Conservation (phyloP, 2,329 filamentous ascomycete species). For the Penicillium sp. region DNA sequence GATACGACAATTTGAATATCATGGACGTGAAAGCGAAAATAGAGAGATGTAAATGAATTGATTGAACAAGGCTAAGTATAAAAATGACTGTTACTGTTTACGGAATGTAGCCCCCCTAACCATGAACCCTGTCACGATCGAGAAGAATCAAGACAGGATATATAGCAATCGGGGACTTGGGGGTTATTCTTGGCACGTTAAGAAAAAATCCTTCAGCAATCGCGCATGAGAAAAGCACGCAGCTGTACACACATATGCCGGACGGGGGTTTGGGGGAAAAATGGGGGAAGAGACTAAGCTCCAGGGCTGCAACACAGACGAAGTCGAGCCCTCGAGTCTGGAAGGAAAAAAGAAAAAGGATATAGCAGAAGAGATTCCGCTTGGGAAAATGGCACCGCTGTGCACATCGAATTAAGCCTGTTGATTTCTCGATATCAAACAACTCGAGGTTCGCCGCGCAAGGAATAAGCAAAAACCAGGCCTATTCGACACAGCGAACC, state of each 20-base stretch:
- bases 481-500: constrained; percentile 28
- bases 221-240: constrained; percentile 58
- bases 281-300: constrained; percentile 7
- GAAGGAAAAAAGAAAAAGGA: constrained; percentile 6
- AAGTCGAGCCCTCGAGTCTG: constrained; percentile 5
- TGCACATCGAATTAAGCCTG: constrained; percentile 30
- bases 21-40: background rate
- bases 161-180: constrained; percentile 47
- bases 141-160: constrained; percentile 43
- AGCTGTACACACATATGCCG: constrained; percentile 74
- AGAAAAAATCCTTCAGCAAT: constrained; percentile 64
- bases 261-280: constrained; percentile 3
- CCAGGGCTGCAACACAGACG: constrained; percentile 10
- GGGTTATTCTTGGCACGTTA: constrained; percentile 60
- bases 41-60: background rate
- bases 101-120: constrained; percentile 46
- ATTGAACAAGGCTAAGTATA: background rate
- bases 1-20: no score
- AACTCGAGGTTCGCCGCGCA: constrained; percentile 24
- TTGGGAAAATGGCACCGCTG: constrained; percentile 20
- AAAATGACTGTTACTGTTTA: constrained; percentile 18
- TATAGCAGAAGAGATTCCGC: constrained; percentile 12
- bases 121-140: constrained; percentile 47
- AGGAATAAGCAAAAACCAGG: constrained; percentile 29
- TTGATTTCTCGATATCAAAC: constrained; percentile 30